Evolutionary conservation across 2,329 filamentous ascomycete species (phyloP).

Genomic region (Penicillium sp.): DNA sequence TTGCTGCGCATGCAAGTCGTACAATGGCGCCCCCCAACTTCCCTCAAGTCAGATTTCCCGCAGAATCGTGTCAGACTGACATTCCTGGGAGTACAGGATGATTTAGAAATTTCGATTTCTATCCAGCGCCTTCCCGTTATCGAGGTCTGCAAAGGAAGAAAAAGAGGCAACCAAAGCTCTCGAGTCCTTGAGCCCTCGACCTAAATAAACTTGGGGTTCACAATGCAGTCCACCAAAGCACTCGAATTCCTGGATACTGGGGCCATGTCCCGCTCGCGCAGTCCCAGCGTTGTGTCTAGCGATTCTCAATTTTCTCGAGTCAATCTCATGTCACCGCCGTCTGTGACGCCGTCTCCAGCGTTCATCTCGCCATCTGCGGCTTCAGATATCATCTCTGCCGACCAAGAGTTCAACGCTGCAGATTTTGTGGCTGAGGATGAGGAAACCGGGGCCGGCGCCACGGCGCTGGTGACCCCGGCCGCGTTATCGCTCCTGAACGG

Average conservation of each 20-base stretch:
- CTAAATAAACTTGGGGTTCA: conserved; percentile 15
- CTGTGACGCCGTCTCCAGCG: conserved; percentile 72
- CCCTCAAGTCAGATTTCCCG: conserved; percentile 9
- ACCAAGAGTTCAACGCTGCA: conserved; percentile 72
- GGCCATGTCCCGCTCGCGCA: conserved; percentile 37
- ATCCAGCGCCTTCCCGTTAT: conserved; percentile 16
- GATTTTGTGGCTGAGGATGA: conserved; percentile 68
- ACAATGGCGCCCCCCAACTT: conserved; percentile 4
- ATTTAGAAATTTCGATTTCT: conserved; percentile 25
- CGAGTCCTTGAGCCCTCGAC: not conserved
- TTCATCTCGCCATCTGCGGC: conserved; percentile 88
- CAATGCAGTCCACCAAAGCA: conserved; percentile 33
- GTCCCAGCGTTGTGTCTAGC: conserved; percentile 40
- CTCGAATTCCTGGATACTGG: conserved; percentile 32
- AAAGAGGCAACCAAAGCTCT: not conserved
- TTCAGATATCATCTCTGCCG: conserved; percentile 85
- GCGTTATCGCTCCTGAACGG: conserved; percentile 80
- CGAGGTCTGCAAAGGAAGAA: conserved; percentile 8
- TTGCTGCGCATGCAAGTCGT: conserved; percentile 10
- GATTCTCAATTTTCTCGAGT: conserved; percentile 34
- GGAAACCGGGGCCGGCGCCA: conserved; percentile 63
- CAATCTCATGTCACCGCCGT: conserved; percentile 62
- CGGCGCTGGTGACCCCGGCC: conserved; percentile 67
- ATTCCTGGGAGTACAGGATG: conserved; percentile 21
- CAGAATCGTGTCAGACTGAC: conserved; percentile 19